Percentiles rank a stretch among this genome's conserved stretches.
These are phyloP conservation scores for Entrophospora sp. DNA, from an alignment of 192 early-diverging fungal genomes.

Conservation along the genomic window DNA sequence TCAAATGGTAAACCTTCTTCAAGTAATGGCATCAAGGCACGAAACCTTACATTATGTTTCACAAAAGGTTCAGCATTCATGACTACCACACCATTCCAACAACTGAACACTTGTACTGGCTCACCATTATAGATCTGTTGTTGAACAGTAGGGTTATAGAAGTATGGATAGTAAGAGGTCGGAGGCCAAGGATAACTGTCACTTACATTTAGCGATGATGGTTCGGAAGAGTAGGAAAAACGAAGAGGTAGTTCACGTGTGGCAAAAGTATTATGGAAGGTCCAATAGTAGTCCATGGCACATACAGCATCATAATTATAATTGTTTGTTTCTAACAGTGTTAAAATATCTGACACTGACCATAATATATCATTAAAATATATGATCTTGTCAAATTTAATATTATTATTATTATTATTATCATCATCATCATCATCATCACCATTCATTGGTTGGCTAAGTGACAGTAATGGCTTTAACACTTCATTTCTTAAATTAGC, in stretches of 20 bases:
- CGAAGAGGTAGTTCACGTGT: conserved; percentile 11
- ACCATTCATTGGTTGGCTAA: not conserved
- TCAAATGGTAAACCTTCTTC: not conserved
- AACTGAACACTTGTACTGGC: conserved; percentile 18
- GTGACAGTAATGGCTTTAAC: conserved; percentile 1
- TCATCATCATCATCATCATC: too few relatives aligned
- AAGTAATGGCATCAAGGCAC: too few relatives aligned
- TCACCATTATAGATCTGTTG: not conserved
- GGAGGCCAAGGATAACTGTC: too few relatives aligned
- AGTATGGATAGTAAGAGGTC: too few relatives aligned
- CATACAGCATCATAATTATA: conserved; percentile 19
- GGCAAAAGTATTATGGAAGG: conserved; percentile 21
- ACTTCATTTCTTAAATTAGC: conserved; percentile 6
- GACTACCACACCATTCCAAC: conserved; percentile 19
- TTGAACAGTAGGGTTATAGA: not conserved
- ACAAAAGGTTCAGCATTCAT: conserved; percentile 16
- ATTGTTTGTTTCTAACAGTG: not conserved
- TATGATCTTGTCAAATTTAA: conserved; percentile 8
- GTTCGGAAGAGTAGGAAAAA: too few relatives aligned
- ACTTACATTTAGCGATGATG: too few relatives aligned
- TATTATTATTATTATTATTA: too few relatives aligned
- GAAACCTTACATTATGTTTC: not conserved
- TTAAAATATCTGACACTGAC: not conserved
- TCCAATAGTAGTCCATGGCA: conserved; percentile 21
- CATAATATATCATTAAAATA: conserved; percentile 22